Evolutionary conservation across 805 yeast genomes (phyloP).

Genomic region (Starmera dryadoides): DNA sequence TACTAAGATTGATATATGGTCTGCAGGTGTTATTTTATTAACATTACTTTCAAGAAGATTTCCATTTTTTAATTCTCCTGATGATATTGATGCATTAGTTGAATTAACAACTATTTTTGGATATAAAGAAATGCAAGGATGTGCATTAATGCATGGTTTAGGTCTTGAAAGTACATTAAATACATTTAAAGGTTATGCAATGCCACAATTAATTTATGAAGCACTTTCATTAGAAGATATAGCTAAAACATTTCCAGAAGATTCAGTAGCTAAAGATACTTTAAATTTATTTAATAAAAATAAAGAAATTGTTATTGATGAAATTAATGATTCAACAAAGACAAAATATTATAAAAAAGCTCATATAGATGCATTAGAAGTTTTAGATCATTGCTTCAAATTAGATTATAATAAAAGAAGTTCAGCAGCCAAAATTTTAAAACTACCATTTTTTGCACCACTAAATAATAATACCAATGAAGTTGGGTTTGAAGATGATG

Average conservation of each 20-base stretch:
- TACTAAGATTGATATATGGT: constrained; percentile 76
- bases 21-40: constrained; percentile 70
- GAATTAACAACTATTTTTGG: constrained; percentile 85
- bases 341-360: constrained; percentile 6
- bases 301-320: constrained; percentile 3
- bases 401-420: constrained; percentile 75
- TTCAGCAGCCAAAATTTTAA: constrained; percentile 70
- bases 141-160: constrained; percentile 83
- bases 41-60: constrained; percentile 74
- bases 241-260: constrained; percentile 57
- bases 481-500: background rate
- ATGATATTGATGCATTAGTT: constrained; percentile 85
- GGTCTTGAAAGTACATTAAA: constrained; percentile 66
- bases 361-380: constrained; percentile 17
- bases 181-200: constrained; percentile 28
- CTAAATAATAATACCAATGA: background rate
- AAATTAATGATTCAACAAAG: constrained; percentile 2
- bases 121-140: constrained; percentile 55
- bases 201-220: constrained; percentile 31
- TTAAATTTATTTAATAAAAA: constrained; percentile 28
- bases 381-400: constrained; percentile 46
- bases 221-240: constrained; percentile 39
- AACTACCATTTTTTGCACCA: constrained; percentile 15
- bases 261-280: constrained; percentile 66
- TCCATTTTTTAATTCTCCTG: constrained; percentile 91